A percentile compares a stretch with the other conserved stretches of the same genome.
Conservation (phyloP, 257 asterid genomes). For the Solanum dulcamara region DNA sequence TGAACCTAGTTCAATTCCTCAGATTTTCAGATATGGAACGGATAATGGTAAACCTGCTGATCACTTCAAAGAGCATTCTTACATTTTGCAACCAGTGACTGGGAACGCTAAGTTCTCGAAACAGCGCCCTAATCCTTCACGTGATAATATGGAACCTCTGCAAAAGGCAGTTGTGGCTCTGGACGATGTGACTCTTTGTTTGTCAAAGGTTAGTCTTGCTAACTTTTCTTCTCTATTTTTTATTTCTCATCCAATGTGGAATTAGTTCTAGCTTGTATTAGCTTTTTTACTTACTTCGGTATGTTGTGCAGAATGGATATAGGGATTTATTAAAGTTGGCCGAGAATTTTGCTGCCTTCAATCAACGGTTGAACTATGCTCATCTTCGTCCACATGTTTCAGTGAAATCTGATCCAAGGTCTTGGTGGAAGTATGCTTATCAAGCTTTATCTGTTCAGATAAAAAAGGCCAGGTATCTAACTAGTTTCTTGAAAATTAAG, state of each 20-base stretch:
- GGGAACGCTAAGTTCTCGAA: constrained; percentile 83
- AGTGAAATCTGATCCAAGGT: constrained; percentile 53
- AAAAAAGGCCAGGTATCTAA: constrained; percentile 70
- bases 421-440: constrained; percentile 95
- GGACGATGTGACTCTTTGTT: constrained; percentile 89
- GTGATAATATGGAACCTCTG: constrained; percentile 40
- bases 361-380: constrained; percentile 77
- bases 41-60: constrained; percentile 66
- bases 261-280: neutral
- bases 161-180: constrained; percentile 78
- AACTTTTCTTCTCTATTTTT: neutral
- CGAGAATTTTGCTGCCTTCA: constrained; percentile 88
- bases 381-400: constrained; percentile 74
- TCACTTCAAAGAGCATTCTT: constrained; percentile 44
- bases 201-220: constrained; percentile 62
- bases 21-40: constrained; percentile 85
- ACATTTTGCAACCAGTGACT: constrained; percentile 79
- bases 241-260: neutral
- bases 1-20: constrained; percentile 12
- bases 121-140: constrained; percentile 53
- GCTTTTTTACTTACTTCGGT: neutral
- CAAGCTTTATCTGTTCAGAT: constrained; percentile 64
- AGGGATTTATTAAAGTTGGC: constrained; percentile 78
- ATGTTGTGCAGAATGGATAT: constrained; percentile 62
- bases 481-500: neutral